Conservation (phyloP, 2,329 filamentous ascomycete genomes). For the Metarhizium brunneum region DNA sequence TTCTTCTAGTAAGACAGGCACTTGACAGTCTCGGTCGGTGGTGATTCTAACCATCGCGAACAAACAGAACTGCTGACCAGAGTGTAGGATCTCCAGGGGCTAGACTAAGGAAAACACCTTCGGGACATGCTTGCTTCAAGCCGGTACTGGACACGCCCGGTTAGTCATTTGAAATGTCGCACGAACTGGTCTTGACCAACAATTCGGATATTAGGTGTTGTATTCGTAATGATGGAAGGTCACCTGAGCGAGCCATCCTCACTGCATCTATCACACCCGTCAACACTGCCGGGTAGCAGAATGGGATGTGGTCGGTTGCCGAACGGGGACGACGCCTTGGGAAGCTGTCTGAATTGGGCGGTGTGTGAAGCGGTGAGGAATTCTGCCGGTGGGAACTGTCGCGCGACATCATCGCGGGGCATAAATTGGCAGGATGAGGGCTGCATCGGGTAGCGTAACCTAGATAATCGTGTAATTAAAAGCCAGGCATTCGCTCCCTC, state of each 20-base stretch:
- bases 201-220: conserved; percentile 77
- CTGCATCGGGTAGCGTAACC: neutral
- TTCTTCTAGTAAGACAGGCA: neutral
- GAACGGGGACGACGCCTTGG: neutral
- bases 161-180: neutral
- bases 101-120: conserved; percentile 79
- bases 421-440: neutral
- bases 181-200: conserved; percentile 39
- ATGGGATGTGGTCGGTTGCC: neutral
- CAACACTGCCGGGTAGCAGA: neutral
- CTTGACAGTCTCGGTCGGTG: neutral
- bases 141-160: conserved; percentile 48
- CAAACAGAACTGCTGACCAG: conserved; percentile 89
- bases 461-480: neutral
- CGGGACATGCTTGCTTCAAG: conserved; percentile 71
- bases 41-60: conserved; percentile 60
- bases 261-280: neutral
- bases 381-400: conserved; percentile 11
- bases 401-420: conserved; percentile 6
- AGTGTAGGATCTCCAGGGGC: conserved; percentile 70
- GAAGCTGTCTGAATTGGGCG: conserved; percentile 2
- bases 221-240: conserved; percentile 50
- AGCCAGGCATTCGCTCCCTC: neutral
- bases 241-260: conserved; percentile 23
- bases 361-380: conserved; percentile 10